Base-by-base conservation (phyloP, 345 rosid genomes). In the Eucalyptus microcorys region DNA sequence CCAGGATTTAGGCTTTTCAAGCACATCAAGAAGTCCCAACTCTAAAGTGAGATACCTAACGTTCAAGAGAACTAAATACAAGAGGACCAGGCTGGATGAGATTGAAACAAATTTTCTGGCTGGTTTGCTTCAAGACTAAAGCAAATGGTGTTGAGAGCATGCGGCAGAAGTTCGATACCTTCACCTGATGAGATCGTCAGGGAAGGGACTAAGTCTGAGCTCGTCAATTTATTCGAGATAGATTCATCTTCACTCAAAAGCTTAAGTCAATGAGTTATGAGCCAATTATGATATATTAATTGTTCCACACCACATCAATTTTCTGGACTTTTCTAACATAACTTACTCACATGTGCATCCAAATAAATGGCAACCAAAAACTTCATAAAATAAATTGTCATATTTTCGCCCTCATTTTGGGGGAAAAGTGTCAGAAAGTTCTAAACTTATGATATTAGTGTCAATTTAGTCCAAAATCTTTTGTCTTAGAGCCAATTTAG, bases 101-200 rank as follows among this genome's bases (percentile, higher is more conserved):
- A 17, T 37, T 19, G 26, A 37, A 45, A 37, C 81, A 34, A 19
- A 68, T 8, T 68, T 66, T 68, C 2, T 8, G 80, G 80, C 24
- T 34, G 43, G 21, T 68, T 8, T 68, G 80, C 24, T 34, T 34
- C 43, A 68, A 17, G 81, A 19, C 81, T 19, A 19, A 34, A 19
- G 81, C 45, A 37, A 5, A 71, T 52, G 57, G 57, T 52, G 57
- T 52, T 21, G 57, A 52, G 26, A 52, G 57, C 0, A 4, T 5
- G 21, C 0, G 26, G 10, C 2, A 52, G 2, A 52, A 52, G 0
- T 52, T 52, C 0, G 1, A 19, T 52, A 52, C 10, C 2, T 52
- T 52, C 57, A 52, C 26, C 0, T 0, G 0, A 52, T 52, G 26
- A 52, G 26, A 52, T 3, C 0, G 10, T 21, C 1, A 21, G 21